A percentile compares a stretch with the other conserved stretches of the same genome.
These are phyloP conservation scores for Podospora fimiseda DNA, from an alignment of 495 filamentous ascomycete species.

Conservation along the genomic window DNA sequence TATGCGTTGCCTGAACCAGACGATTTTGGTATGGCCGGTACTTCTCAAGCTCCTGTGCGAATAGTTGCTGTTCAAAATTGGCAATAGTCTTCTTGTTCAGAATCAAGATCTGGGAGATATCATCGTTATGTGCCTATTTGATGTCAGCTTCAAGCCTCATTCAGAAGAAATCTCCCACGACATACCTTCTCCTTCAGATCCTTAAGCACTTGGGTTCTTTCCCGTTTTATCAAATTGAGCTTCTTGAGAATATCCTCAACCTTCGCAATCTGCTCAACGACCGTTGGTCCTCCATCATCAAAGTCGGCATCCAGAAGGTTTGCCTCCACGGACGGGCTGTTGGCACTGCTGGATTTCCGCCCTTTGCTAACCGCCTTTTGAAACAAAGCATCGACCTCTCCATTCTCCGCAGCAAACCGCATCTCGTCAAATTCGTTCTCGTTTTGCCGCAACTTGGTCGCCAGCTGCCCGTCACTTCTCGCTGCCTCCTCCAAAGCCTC, in stretches of 20 bases:
- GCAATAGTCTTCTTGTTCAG: slow-evolving; percentile 93
- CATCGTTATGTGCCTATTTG: slow-evolving; percentile 79
- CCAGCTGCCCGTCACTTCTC: slow-evolving; percentile 80
- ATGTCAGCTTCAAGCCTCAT: slow-evolving; percentile 21
- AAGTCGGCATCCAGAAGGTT: slow-evolving; percentile 89
- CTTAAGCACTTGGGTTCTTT: slow-evolving; percentile 85
- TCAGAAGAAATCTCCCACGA: not conserved
- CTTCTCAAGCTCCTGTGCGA: slow-evolving; percentile 91
- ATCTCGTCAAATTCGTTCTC: slow-evolving; percentile 92
- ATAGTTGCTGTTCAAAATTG: slow-evolving; percentile 82
- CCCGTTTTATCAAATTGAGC: slow-evolving; percentile 83
- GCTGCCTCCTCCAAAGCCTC: slow-evolving; percentile 86
- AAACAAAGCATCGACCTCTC: slow-evolving; percentile 84
- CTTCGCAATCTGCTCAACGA: slow-evolving; percentile 79
- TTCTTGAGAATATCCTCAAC: slow-evolving; percentile 91
- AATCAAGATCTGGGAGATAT: slow-evolving; percentile 94
- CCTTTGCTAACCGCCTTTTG: slow-evolving; percentile 69
- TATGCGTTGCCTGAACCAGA: slow-evolving; percentile 85
- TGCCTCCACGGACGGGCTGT: slow-evolving; percentile 62
- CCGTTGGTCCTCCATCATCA: slow-evolving; percentile 67
- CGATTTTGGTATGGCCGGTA: slow-evolving; percentile 90
- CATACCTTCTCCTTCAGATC: slow-evolving; percentile 94
- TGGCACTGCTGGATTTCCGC: slow-evolving; percentile 44
- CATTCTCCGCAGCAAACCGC: slow-evolving; percentile 79
- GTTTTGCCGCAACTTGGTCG: slow-evolving; percentile 73